A percentile compares a stretch with the other conserved stretches of the same genome.
Conservation (phyloP, 306 rosid genomes). For the Cicer judaicum region DNA sequence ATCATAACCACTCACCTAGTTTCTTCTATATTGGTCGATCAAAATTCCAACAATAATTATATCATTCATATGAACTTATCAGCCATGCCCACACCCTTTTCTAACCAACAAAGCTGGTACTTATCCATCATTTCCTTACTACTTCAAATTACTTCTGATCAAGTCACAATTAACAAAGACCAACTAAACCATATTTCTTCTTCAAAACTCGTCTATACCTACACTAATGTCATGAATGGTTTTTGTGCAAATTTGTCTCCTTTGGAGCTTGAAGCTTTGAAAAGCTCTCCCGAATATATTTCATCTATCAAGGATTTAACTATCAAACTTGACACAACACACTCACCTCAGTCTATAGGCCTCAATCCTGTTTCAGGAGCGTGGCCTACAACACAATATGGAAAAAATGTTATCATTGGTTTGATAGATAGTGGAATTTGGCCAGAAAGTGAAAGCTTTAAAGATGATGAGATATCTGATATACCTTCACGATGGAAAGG, state of each 20-base stretch:
- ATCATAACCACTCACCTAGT: constrained; percentile 20
- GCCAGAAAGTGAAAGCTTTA: constrained; percentile 80
- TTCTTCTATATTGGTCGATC: constrained; percentile 35
- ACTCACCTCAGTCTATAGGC: constrained; percentile 67
- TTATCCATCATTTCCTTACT: constrained; percentile 56
- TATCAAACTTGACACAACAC: constrained; percentile 69
- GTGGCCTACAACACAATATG: constrained; percentile 61
- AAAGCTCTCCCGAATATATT: constrained; percentile 59
- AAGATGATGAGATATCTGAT: constrained; percentile 56
- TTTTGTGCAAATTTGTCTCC: constrained; percentile 71
- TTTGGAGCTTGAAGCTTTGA: constrained; percentile 60
- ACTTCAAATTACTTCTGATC: constrained; percentile 16
- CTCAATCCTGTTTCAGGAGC: constrained; percentile 55
- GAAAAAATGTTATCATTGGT: constrained; percentile 70
- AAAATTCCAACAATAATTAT: constrained; percentile 49
- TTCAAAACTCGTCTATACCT: constrained; percentile 61
- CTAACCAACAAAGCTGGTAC: constrained; percentile 67
- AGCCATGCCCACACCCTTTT: constrained; percentile 75
- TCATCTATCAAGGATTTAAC: constrained; percentile 54
- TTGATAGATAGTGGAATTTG: constrained; percentile 76
- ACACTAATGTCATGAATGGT: constrained; percentile 69
- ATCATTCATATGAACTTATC: constrained; percentile 79
- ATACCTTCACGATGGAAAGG: constrained; percentile 84
- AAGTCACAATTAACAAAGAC: not conserved
- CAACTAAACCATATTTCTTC: not conserved